phyloP scores from a whole-genome alignment of 2,329 filamentous ascomycete genomes.

The Plectosphaerella cucumerina region DNA sequence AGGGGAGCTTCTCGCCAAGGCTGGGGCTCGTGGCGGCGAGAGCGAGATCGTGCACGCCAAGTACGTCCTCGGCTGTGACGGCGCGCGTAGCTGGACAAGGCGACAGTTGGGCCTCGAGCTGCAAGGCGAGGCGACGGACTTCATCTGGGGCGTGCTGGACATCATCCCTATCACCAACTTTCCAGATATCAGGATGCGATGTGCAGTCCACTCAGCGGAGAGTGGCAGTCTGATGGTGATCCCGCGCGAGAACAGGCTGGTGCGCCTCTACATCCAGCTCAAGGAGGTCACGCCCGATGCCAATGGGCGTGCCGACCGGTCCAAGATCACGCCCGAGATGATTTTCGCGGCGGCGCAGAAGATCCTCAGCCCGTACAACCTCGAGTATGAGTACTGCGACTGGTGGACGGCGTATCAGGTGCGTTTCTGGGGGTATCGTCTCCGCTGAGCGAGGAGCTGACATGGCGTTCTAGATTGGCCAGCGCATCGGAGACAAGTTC shows the following conservation, averaged over 20 bases:
- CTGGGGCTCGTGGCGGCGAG: constrained; percentile 20
- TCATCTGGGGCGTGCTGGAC: constrained; percentile 42
- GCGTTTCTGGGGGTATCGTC: constrained; percentile 1
- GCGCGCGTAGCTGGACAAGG: constrained; percentile 63
- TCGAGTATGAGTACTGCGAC: constrained; percentile 58
- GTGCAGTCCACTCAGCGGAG: constrained; percentile 52
- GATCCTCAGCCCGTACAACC: constrained; percentile 62
- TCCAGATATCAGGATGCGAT: constrained; percentile 53
- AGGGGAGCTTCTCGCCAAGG: constrained; percentile 25
- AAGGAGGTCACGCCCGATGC: constrained; percentile 39
- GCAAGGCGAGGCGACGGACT: constrained; percentile 49
- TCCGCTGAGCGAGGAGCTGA: constrained; percentile 12
- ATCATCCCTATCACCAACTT: constrained; percentile 42
- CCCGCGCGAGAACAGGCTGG: constrained; percentile 58
- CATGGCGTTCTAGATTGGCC: constrained; percentile 56
- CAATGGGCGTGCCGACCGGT: constrained; percentile 46
- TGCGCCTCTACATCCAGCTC: constrained; percentile 63
- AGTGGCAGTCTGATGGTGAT: constrained; percentile 61
- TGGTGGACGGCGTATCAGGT: constrained; percentile 67
- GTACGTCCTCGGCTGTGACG: constrained; percentile 66
- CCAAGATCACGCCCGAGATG: constrained; percentile 56
- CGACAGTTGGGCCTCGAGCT: constrained; percentile 52
- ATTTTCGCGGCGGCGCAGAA: constrained; percentile 59
- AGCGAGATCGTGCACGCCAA: constrained; percentile 48
- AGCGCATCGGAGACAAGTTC: constrained; percentile 57